Conservation (phyloP, 495 filamentous ascomycete species). For the Aspergillus saccharolyticus region DNA sequence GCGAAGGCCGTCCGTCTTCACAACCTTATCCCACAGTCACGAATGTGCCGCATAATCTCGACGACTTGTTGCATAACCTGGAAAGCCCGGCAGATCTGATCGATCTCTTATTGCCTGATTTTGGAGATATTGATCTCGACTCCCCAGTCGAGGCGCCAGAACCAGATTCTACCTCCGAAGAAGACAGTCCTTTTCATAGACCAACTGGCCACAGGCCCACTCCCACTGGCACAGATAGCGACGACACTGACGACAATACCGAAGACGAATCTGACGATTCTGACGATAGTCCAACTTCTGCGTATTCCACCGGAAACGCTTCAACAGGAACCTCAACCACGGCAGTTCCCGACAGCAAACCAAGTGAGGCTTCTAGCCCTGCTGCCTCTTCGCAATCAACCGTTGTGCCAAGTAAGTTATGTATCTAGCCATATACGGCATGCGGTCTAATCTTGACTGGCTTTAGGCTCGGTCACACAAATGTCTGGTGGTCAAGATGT, state of each 20-base stretch:
- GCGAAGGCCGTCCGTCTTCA: conserved; percentile 36
- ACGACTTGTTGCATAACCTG: conserved; percentile 22
- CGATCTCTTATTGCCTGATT: conserved; percentile 10
- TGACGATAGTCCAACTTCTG: not conserved
- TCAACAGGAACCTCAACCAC: not conserved
- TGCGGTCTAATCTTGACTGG: not conserved
- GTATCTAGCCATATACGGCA: not conserved
- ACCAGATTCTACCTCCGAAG: not conserved
- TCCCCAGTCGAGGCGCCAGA: conserved; percentile 4
- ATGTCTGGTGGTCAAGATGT: conserved; percentile 40
- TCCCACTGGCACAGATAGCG: not conserved
- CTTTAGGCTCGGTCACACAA: conserved; percentile 5
- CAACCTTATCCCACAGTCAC: conserved; percentile 27
- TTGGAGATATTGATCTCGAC: not conserved
- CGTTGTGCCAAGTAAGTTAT: not conserved
- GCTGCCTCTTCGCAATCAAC: not conserved
- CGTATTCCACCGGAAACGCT: not conserved
- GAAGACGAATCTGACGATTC: not conserved
- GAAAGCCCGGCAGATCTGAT: conserved; percentile 20
- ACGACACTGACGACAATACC: not conserved
- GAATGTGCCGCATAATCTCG: conserved; percentile 16
- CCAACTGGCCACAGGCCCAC: not conserved
- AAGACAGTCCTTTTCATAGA: not conserved
- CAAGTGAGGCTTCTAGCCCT: not conserved
- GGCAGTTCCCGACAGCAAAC: not conserved